Evolutionary conservation across 148 eudicot species (phyloP).

Genomic region (Simmondsia chinensis): DNA sequence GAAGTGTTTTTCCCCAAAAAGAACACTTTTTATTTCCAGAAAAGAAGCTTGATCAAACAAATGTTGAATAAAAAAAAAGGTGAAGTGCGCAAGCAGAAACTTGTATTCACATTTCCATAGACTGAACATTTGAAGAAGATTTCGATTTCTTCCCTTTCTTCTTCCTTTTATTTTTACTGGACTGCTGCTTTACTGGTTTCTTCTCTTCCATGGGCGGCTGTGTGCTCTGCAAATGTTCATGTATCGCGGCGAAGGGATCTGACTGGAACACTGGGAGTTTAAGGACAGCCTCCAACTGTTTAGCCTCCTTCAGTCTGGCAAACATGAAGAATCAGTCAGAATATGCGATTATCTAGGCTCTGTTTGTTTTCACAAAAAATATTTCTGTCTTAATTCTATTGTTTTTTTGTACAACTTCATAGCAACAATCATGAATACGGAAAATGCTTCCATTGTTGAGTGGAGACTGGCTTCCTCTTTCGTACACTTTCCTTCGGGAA

Average conservation of each 20-base stretch:
- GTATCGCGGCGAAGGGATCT: conserved; percentile 72
- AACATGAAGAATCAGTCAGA: not conserved
- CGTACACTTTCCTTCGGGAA: too few species aligned
- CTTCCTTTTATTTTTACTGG: conserved; percentile 29
- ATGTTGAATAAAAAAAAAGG: too few species aligned
- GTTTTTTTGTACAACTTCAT: too few species aligned
- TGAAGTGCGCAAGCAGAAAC: too few species aligned
- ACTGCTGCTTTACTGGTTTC: conserved; percentile 40
- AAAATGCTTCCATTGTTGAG: too few species aligned
- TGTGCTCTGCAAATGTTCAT: conserved; percentile 68
- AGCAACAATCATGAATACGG: too few species aligned
- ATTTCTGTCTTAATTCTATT: too few species aligned
- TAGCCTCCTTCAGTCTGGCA: conserved; percentile 63
- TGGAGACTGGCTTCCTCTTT: too few species aligned
- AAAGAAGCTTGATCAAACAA: too few species aligned
- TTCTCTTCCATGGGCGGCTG: conserved; percentile 52
- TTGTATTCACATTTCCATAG: conserved; percentile 62
- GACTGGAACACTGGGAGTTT: conserved; percentile 54
- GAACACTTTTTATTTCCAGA: too few species aligned
- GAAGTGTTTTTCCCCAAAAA: too few species aligned
- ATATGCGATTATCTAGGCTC: not conserved
- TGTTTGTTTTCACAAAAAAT: too few species aligned
- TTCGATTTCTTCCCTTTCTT: conserved; percentile 59
- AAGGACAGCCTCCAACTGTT: conserved; percentile 48
- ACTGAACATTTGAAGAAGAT: conserved; percentile 27